These are phyloP conservation scores for Candida sp. DNA, from an alignment of 1,139 yeast genomes.

Conservation along the genomic window DNA sequence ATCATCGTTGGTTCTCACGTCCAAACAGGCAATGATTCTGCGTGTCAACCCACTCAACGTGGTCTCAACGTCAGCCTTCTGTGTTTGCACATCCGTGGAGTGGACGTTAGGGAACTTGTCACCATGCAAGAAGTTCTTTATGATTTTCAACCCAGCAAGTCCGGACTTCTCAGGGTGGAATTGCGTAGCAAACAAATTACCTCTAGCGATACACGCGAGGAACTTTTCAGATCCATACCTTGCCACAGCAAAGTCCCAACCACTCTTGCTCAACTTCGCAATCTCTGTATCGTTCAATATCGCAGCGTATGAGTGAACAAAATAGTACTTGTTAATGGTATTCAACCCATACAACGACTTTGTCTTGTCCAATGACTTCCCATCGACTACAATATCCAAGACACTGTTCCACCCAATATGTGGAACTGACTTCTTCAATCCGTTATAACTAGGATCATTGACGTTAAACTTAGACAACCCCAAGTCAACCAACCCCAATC, in stretches of 20 bases:
- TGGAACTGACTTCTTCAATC: constrained; percentile 75
- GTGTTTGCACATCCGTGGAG: constrained; percentile 23
- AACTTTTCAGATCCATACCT: constrained; percentile 81
- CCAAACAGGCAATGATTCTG: constrained; percentile 93
- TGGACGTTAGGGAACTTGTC: constrained; percentile 29
- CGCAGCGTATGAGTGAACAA: constrained; percentile 94
- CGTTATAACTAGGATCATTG: constrained; percentile 34
- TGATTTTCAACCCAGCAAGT: constrained; percentile 78
- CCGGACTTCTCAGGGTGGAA: constrained; percentile 99
- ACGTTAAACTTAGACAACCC: constrained; percentile 62
- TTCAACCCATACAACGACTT: constrained; percentile 63
- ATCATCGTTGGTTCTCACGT: constrained; percentile 91
- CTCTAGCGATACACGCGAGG: constrained; percentile 80
- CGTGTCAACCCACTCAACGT: constrained; percentile 78
- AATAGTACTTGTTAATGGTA: constrained; percentile 76
- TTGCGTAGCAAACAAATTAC: constrained; percentile 90
- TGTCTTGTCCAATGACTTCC: constrained; percentile 15
- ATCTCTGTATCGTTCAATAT: constrained; percentile 47
- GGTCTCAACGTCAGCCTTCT: constrained; percentile 31
- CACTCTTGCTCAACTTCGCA: constrained; percentile 40
- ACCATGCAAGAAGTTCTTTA: constrained; percentile 71
- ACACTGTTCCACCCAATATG: constrained; percentile 92
- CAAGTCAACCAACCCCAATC: constrained; percentile 57
- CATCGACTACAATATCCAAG: constrained; percentile 19
- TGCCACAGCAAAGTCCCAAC: constrained; percentile 82